These are phyloP conservation scores for Lachancea waltii DNA, from an alignment of 805 yeast species.

Conservation along the genomic window DNA sequence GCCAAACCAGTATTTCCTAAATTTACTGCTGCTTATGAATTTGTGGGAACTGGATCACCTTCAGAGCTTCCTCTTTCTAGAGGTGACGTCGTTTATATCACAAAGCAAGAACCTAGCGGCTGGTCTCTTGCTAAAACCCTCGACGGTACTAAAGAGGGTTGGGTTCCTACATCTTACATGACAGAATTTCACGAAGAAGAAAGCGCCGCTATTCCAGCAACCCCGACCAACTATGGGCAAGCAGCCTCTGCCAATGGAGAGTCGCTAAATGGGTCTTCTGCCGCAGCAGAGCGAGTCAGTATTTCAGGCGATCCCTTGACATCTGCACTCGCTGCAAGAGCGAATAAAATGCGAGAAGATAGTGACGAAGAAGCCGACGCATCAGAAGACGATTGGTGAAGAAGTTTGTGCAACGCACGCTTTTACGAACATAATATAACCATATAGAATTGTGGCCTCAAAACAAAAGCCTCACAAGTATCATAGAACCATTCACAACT, in stretches of 20 bases:
- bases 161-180: conserved; percentile 96
- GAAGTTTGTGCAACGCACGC: not conserved
- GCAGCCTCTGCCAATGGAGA: too few species aligned
- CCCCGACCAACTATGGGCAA: too few species aligned
- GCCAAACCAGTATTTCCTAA: conserved; percentile 65
- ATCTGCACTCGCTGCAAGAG: conserved; percentile 76
- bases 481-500: too few species aligned
- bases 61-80: conserved; percentile 72
- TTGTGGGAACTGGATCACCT: conserved; percentile 78
- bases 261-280: too few species aligned
- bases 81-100: conserved; percentile 68
- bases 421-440: not conserved
- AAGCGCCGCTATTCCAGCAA: too few species aligned
- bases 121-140: conserved; percentile 87
- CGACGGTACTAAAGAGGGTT: conserved; percentile 78
- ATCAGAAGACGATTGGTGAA: conserved; percentile 42
- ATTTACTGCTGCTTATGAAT: conserved; percentile 80
- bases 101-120: conserved; percentile 73
- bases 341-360: conserved; percentile 51
- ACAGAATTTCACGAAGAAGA: conserved; percentile 42
- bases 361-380: conserved; percentile 66
- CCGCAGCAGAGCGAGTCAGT: too few species aligned
- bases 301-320: conserved; percentile 78
- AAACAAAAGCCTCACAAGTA: too few species aligned
- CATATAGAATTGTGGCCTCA: too few species aligned